Base-by-base conservation (phyloP, 2,329 filamentous ascomycete genomes). In the Cercospora nicotianae region DNA sequence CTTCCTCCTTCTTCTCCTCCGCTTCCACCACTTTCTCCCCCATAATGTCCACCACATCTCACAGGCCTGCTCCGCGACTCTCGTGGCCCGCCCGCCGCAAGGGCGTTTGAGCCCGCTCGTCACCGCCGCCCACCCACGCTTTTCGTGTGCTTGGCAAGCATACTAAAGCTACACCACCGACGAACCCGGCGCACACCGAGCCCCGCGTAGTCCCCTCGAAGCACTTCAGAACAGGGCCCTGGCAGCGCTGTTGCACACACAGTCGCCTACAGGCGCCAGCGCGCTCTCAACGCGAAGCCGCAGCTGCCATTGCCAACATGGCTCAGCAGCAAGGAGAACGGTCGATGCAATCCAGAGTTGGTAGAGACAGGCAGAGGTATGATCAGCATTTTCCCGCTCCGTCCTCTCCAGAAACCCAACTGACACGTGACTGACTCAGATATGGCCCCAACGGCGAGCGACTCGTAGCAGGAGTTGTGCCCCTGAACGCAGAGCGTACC, bases 371-470 rank as follows among this genome's bases (percentile, higher is more conserved):
- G 78, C 92, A 95, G 82, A 88, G 91, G 76, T 78, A 72, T 18
- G 60, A 63, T 42, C 26, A 55, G 28, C 23, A 13, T 59, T 60
- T 36, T 20, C 48, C 39, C 23, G 7, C 30, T 33, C 26, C 9
- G 12, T 26, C 42, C 42, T 59, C 45, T 63, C 60, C 42, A 59
- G 16, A 16, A 42, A 7, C 26, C 51, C 59, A 28, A 33, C 69
- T 72, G 65, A 73, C 66, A 73, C 67, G 69, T 72, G 55, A 64
- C 65, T 67, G 74, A 72, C n/a, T 65, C 81, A 98, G 95, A 77
- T 99, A 98, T 83, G 94, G 92, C 77, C 83, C 91, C 68, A 91
- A 93, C 80, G 94, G 94, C 83, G 94, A 98, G 82, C 91, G 95
- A 73, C 89, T 98, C 70, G 95, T 99, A 75, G 94, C 95, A 69